phyloP scores from a whole-genome alignment of 495 filamentous ascomycete genomes.

The Aspergillus funiculosus region DNA sequence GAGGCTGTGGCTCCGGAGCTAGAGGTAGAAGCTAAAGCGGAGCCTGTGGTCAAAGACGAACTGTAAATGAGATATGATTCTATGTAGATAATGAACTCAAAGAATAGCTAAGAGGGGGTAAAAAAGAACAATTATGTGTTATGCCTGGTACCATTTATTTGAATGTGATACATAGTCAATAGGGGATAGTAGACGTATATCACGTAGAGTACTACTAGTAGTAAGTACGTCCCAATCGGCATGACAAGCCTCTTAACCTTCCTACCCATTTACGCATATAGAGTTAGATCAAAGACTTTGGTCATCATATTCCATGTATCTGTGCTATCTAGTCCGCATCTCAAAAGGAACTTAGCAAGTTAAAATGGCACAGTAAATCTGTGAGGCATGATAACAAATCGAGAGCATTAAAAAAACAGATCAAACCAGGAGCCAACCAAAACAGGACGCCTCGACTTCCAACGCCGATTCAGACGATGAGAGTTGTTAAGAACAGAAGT shows the following conservation, averaged over 20 bases:
- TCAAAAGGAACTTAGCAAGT: conserved; percentile 5
- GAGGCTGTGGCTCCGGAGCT: conserved; percentile 12
- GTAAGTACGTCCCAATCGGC: no score
- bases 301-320: conserved; percentile 23
- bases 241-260: no score
- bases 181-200: no score
- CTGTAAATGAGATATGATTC: conserved; percentile 27
- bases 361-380: conserved; percentile 23
- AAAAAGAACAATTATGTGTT: no score
- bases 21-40: conserved; percentile 15
- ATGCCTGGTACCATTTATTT: no score
- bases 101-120: no score
- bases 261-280: no score
- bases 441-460: conserved; percentile 44
- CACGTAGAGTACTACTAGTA: no score
- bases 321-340: conserved; percentile 24
- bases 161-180: no score
- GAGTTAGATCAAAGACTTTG: conserved; percentile 7
- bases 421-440: conserved; percentile 38
- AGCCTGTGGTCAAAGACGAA: conserved; percentile 37
- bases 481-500: conserved; percentile 30
- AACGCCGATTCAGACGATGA: conserved; percentile 44
- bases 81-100: conserved; percentile 16
- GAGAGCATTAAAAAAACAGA: conserved; percentile 22
- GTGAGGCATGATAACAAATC: conserved; percentile 18